Percentiles rank a stretch among this genome's conserved stretches.
These are phyloP conservation scores for Sclerotinia sclerotiorum DNA, from an alignment of 2,329 filamentous ascomycete species.

Conservation along the genomic window DNA sequence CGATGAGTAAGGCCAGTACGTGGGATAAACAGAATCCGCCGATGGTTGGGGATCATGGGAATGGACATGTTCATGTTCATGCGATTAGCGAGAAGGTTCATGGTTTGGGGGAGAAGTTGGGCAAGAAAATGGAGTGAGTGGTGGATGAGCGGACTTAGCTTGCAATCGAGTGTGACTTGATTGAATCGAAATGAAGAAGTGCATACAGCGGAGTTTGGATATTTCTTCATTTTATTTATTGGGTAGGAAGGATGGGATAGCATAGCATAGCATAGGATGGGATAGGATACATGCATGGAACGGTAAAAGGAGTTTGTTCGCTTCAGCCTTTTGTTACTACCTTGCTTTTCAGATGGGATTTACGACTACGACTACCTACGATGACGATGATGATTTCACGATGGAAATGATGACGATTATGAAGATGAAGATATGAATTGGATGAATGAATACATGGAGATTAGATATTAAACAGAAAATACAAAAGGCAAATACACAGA, in stretches of 20 bases:
- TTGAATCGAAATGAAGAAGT: background rate
- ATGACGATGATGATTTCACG: background rate
- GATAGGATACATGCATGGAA: background rate
- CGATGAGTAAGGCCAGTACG: slow-evolving; percentile 36
- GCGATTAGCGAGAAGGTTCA: slow-evolving; percentile 1
- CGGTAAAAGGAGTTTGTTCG: background rate
- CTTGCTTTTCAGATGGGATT: background rate
- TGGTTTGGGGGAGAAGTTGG: background rate
- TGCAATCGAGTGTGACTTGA: background rate
- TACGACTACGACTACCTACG: background rate
- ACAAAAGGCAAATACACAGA: no score
- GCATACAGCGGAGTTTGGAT: background rate
- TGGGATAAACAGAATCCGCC: slow-evolving; percentile 28
- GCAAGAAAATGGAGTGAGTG: slow-evolving; percentile 14
- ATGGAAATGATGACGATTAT: background rate
- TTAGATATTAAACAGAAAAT: background rate
- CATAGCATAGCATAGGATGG: background rate
- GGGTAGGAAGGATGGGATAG: no score
- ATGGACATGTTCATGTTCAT: background rate
- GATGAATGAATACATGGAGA: background rate
- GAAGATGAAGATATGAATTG: background rate
- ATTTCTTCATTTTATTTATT: background rate
- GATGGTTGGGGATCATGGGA: background rate
- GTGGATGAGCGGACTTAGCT: no score
- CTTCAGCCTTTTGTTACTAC: background rate